Conservation (phyloP, 2,329 filamentous ascomycete genomes). For the Xylaria sp. region DNA sequence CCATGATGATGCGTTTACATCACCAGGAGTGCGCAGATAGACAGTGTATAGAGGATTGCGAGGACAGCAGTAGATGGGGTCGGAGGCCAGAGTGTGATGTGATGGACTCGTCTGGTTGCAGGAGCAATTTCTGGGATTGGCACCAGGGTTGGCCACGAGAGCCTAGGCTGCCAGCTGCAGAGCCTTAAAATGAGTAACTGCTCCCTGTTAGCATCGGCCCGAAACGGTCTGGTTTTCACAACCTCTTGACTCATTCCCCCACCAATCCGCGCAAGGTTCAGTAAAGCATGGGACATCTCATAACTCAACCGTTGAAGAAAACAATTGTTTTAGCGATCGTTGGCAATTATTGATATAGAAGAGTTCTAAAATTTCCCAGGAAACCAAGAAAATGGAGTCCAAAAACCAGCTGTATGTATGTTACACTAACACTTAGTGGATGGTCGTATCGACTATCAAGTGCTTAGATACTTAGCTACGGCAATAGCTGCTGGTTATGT, state of each 20-base stretch:
- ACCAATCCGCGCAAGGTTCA: no score
- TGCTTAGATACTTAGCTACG: no score
- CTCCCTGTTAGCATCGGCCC: background rate
- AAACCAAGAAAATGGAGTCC: no score
- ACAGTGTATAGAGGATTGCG: constrained; percentile 16
- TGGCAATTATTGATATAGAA: no score
- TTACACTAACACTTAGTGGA: no score
- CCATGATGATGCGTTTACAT: constrained; percentile 56
- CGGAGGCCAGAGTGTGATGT: background rate
- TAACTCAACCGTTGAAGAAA: background rate
- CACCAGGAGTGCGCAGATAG: constrained; percentile 36
- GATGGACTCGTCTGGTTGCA: constrained; percentile 30
- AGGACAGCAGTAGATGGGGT: constrained; percentile 14
- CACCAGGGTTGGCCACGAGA: constrained; percentile 50
- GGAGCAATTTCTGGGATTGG: constrained; percentile 41
- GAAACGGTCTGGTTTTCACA: background rate
- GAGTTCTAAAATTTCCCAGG: no score
- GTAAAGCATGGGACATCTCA: no score
- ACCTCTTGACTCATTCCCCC: no score
- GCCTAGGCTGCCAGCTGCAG: constrained; percentile 1
- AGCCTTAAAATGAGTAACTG: background rate
- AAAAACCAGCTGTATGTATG: no score
- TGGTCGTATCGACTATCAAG: no score
- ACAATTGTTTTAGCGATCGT: background rate
- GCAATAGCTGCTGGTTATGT: no score